These are phyloP conservation scores for Monosporascus sp. DNA, from an alignment of 2,329 filamentous ascomycete genomes.

Conservation along the genomic window DNA sequence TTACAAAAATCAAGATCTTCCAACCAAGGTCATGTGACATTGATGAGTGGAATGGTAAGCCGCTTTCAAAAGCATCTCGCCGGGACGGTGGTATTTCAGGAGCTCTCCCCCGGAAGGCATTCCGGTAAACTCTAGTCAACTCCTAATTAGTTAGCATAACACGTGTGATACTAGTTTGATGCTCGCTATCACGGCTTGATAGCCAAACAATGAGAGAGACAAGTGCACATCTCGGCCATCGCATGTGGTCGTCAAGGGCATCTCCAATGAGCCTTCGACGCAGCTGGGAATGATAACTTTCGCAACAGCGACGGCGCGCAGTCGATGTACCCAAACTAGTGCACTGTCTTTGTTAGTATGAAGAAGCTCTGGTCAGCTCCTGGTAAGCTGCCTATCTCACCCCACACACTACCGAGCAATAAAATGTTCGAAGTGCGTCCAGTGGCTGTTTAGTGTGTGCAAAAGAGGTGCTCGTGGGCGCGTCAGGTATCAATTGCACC, in stretches of 20 bases:
- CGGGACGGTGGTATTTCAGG: too few relatives aligned
- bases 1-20: conserved; percentile 10
- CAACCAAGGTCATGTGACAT: conserved; percentile 15
- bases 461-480: conserved; percentile 17
- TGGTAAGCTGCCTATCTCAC: conserved; percentile 16
- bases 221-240: not conserved
- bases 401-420: conserved; percentile 22
- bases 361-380: conserved; percentile 16
- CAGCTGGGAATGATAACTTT: not conserved
- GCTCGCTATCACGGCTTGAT: not conserved
- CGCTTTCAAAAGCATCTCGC: not conserved
- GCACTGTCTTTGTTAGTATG: conserved; percentile 9
- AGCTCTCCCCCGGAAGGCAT: not conserved
- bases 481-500: conserved; percentile 24
- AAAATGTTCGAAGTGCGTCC: conserved; percentile 15
- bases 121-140: conserved; percentile 1
- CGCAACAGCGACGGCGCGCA: not conserved
- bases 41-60: conserved; percentile 4
- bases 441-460: conserved; percentile 13
- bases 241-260: not conserved
- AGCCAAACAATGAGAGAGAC: not conserved
- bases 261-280: not conserved
- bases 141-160: not conserved
- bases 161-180: not conserved
- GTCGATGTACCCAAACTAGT: not conserved